Evolutionary conservation across 345 rosid species (phyloP), one percentile per base, ranked within the genome.

Genomic region (Hypericum perforatum): DNA sequence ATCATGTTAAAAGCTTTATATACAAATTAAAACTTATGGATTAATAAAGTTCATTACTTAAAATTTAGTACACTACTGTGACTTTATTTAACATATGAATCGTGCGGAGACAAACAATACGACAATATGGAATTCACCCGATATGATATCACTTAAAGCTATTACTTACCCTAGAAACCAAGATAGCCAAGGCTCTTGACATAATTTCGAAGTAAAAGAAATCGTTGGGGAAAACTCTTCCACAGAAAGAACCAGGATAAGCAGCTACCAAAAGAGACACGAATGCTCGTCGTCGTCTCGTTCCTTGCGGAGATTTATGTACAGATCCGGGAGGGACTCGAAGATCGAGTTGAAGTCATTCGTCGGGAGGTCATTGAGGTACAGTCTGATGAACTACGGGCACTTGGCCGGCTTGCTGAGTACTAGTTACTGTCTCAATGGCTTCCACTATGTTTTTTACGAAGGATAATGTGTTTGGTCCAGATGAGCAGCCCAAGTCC

Each of bases 131-230:
- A n/a, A n/a, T n/a, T n/a, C n/a, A n/a, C n/a, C n/a, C n/a, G n/a
- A n/a, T n/a, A n/a, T n/a, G n/a, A n/a, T n/a, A n/a, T n/a, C n/a
- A n/a, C n/a, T n/a, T n/a, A n/a, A n/a, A n/a, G n/a, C n/a, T n/a
- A n/a, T n/a, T n/a, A n/a, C 15, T 32, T 9, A 89, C 97, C 91
- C 73, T 81, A 22, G 98, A 91, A 9, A 91, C 91, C 73, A 79
- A 22, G 98, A 91, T 8, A 91, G 80, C 98, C 98, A 91, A 82
- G 86, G 96, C 63, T n/a, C n/a, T n/a, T n/a, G n/a, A n/a, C n/a
- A n/a, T n/a, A 86, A 66, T 49, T 91, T 82, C 71, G 52, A 91
- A 84, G 76, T 91, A 92, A 60, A 91, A 51, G 57, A 66, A 70
- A 10, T 73, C 71, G 64, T 60, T 54, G 11, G 96, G 95, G 63